A percentile compares a stretch with the other conserved stretches of the same genome.
Evolutionary conservation across 2,329 filamentous ascomycete species (phyloP).

Genomic region (Bertia moriformis): DNA sequence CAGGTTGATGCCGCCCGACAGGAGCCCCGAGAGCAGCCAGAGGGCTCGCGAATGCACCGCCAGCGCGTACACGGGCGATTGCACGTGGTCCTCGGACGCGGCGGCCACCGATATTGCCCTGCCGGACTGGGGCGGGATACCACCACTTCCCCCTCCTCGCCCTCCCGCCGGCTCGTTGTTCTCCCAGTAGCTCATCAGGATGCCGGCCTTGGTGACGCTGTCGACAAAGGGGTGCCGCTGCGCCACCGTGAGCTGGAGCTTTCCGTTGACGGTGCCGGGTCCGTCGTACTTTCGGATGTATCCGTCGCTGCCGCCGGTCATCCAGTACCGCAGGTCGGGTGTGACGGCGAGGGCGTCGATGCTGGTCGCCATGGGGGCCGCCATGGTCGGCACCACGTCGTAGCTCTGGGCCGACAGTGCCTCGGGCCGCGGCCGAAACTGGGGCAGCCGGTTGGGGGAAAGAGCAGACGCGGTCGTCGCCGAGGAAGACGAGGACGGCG

Average conservation of each 20-base stretch:
- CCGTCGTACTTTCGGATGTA: slow-evolving; percentile 97
- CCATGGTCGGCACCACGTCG: slow-evolving; percentile 94
- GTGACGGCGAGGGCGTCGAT: slow-evolving; percentile 88
- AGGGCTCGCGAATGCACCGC: slow-evolving; percentile 79
- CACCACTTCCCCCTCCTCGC: slow-evolving; percentile 16
- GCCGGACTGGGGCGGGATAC: no score
- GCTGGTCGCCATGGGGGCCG: slow-evolving; percentile 85
- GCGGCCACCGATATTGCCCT: slow-evolving; percentile 3
- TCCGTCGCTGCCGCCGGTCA: slow-evolving; percentile 84
- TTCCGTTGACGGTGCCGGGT: slow-evolving; percentile 85
- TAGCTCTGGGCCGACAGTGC: slow-evolving; percentile 69
- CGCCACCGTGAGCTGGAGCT: slow-evolving; percentile 81
- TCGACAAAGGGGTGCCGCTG: slow-evolving; percentile 95
- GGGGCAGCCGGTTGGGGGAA: no score
- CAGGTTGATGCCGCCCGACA: slow-evolving; percentile 82
- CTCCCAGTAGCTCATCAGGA: slow-evolving; percentile 94
- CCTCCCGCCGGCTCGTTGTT: slow-evolving; percentile 62
- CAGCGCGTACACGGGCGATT: slow-evolving; percentile 89
- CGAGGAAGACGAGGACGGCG: no score
- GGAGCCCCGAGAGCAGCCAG: slow-evolving; percentile 81
- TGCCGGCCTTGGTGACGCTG: slow-evolving; percentile 86
- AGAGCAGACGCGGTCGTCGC: no score
- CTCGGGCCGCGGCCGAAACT: slow-evolving; percentile 52
- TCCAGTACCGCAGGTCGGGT: slow-evolving; percentile 86
- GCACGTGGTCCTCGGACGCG: slow-evolving; percentile 35